Evolutionary conservation across 306 rosid genomes (phyloP), one percentile per base, ranked within the genome.

Genomic region (Prunus mongolica): DNA sequence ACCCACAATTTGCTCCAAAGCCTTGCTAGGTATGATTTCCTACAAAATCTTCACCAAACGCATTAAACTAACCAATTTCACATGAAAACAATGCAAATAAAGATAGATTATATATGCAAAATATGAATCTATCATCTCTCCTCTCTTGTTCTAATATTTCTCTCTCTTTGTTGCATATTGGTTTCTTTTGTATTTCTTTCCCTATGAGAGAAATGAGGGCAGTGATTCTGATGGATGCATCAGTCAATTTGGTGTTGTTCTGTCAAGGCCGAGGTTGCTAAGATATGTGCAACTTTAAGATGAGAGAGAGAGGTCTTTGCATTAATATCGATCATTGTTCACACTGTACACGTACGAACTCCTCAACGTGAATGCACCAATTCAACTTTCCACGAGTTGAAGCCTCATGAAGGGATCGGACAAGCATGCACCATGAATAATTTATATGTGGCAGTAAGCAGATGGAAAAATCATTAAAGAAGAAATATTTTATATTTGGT

Each of bases 201-300:
- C 34, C 14, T 12, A 69, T 6, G 66, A 46, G 78, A 69, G 68
- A 75, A 67, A 77, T 47, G 67, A 62, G 67, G 25, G 73, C 80
- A 70, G 86, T 67, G 89, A 83, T 75, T 88, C 78, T 83, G 96
- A 86, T 89, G 89, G 89, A 86, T 85, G 89, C 87, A 83, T 91
- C 93, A 75, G 84, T 93, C 96, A 84, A 71, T 82, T 84, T 89
- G 85, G 93, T 82, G 94, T 85, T 94, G 98, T 91, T 86, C 86
- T 90, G 91, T 86, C 98, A 91, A 86, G 77, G 97, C 94, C 93
- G 94, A 90, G 98, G 96, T 86, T 74, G 89, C 80, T 80, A 82
- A 89, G 86, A 86, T 89, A 78, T 47, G 83, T 60, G 58, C 50
- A 47, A 61, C 58, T 67, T 34, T 62, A 18, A 38, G 9, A 11